Percentiles rank a stretch among this genome's conserved stretches.
phyloP scores from a whole-genome alignment of 2,329 filamentous ascomycete genomes.

The Acarospora socialis region DNA sequence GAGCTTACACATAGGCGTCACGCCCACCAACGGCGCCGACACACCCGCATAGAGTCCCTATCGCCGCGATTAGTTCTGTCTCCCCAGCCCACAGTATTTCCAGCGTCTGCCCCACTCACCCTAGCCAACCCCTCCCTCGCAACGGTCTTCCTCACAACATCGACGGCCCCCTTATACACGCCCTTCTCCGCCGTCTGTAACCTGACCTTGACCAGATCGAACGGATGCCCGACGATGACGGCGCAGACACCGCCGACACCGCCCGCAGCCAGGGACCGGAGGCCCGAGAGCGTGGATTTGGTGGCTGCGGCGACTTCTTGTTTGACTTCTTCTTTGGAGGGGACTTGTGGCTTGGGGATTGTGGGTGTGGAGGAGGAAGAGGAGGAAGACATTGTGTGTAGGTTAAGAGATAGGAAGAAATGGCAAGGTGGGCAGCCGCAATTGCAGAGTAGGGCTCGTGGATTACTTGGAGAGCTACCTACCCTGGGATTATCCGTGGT shows the following conservation, averaged over 20 bases:
- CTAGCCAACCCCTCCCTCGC: conserved; percentile 66
- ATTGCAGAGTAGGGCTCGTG: no score
- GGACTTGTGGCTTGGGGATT: conserved; percentile 13
- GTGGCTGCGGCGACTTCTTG: conserved; percentile 36
- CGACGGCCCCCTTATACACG: conserved; percentile 77
- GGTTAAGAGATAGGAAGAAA: no score
- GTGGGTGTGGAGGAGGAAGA: conserved; percentile 2
- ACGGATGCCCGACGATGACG: conserved; percentile 88
- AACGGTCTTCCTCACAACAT: conserved; percentile 79
- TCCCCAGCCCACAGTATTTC: neutral
- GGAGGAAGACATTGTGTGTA: no score
- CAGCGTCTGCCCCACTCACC: conserved; percentile 24
- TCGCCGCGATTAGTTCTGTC: conserved; percentile 14
- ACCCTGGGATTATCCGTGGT: no score
- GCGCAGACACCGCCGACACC: conserved; percentile 90
- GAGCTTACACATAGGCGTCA: conserved; percentile 93
- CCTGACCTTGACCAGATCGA: conserved; percentile 94
- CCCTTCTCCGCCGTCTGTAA: conserved; percentile 92
- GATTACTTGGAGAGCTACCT: no score
- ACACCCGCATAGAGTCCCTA: conserved; percentile 93
- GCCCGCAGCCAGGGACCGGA: conserved; percentile 75
- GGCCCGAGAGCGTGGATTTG: conserved; percentile 43
- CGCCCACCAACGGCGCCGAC: conserved; percentile 81
- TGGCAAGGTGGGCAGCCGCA: no score
- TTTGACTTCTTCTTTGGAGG: conserved; percentile 34